Percentiles rank a stretch among this genome's conserved stretches.
phyloP scores from a whole-genome alignment of 192 early-diverging fungal genomes.

The Coemansia sp. region DNA sequence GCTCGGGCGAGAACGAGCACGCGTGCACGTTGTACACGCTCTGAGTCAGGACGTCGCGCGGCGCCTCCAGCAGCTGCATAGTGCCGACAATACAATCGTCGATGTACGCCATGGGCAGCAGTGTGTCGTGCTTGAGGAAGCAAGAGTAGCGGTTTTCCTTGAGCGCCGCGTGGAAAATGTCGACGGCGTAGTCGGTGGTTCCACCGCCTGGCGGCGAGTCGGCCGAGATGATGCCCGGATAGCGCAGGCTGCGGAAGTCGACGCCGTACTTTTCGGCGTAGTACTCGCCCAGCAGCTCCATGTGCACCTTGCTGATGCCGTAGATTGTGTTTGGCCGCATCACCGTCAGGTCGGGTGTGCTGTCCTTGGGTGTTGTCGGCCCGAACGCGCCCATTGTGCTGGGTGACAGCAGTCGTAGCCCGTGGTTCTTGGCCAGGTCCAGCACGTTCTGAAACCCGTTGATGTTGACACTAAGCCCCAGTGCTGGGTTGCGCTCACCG shows the following conservation, averaged over 20 bases:
- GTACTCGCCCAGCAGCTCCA: slow-evolving; percentile 68
- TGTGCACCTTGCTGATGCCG: slow-evolving; percentile 68
- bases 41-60: slow-evolving; percentile 55
- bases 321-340: slow-evolving; percentile 72
- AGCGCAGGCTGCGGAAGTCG: slow-evolving; percentile 65
- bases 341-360: slow-evolving; percentile 64
- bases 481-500: slow-evolving; percentile 62
- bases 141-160: slow-evolving; percentile 60
- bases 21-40: slow-evolving; percentile 66
- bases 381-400: slow-evolving; percentile 73
- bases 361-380: slow-evolving; percentile 62
- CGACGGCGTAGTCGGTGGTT: slow-evolving; percentile 69
- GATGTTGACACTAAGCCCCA: slow-evolving; percentile 64
- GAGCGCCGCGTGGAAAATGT: slow-evolving; percentile 68
- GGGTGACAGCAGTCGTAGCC: slow-evolving; percentile 60
- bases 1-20: slow-evolving; percentile 60
- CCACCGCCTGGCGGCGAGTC: slow-evolving; percentile 70
- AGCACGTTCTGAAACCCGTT: slow-evolving; percentile 68
- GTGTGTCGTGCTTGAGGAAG: slow-evolving; percentile 59
- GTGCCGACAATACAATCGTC: slow-evolving; percentile 68
- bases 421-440: slow-evolving; percentile 60
- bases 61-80: slow-evolving; percentile 59
- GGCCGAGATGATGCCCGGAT: slow-evolving; percentile 65
- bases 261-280: slow-evolving; percentile 64
- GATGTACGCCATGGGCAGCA: slow-evolving; percentile 69